A percentile compares a stretch with the other conserved stretches of the same genome.
phyloP scores from a whole-genome alignment of 2,329 filamentous ascomycete genomes.

The Paecilomyces fulvus region DNA sequence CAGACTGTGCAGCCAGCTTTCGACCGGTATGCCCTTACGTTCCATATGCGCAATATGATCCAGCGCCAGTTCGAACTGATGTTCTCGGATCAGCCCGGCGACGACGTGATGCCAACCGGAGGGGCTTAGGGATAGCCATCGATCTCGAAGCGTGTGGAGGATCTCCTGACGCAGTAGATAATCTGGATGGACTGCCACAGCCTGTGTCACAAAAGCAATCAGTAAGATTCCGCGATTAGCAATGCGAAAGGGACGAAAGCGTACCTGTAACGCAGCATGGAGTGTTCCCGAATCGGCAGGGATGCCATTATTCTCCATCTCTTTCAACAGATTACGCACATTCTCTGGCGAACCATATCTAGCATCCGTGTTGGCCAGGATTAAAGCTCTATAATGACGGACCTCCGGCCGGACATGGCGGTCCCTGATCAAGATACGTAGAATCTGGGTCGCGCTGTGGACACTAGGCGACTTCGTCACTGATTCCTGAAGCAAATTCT shows the following conservation, averaged over 20 bases:
- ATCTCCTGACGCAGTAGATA: slow-evolving; percentile 66
- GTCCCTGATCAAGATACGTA: slow-evolving; percentile 30
- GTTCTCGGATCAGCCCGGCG: slow-evolving; percentile 68
- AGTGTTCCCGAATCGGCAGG: slow-evolving; percentile 59
- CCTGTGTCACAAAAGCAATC: slow-evolving; percentile 32
- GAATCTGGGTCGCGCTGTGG: slow-evolving; percentile 19
- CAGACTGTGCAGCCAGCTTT: slow-evolving; percentile 70
- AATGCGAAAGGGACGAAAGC: background rate
- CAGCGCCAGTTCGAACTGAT: slow-evolving; percentile 73
- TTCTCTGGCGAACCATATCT: slow-evolving; percentile 57
- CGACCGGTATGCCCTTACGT: slow-evolving; percentile 45
- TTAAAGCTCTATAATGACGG: slow-evolving; percentile 60
- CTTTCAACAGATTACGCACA: slow-evolving; percentile 56
- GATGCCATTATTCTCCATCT: slow-evolving; percentile 59
- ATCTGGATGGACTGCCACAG: slow-evolving; percentile 75
- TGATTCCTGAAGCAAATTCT: slow-evolving; percentile 20
- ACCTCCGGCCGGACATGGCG: slow-evolving; percentile 27
- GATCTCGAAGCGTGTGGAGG: slow-evolving; percentile 54
- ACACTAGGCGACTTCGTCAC: slow-evolving; percentile 17
- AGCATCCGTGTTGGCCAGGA: slow-evolving; percentile 60
- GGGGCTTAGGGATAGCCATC: slow-evolving; percentile 59
- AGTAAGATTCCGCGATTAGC: background rate
- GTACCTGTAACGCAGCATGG: slow-evolving; percentile 60
- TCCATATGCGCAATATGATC: slow-evolving; percentile 60
- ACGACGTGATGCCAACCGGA: slow-evolving; percentile 59